phyloP scores from a whole-genome alignment of 768 basidiomycete genomes.

The Filobasidium floriforme region DNA sequence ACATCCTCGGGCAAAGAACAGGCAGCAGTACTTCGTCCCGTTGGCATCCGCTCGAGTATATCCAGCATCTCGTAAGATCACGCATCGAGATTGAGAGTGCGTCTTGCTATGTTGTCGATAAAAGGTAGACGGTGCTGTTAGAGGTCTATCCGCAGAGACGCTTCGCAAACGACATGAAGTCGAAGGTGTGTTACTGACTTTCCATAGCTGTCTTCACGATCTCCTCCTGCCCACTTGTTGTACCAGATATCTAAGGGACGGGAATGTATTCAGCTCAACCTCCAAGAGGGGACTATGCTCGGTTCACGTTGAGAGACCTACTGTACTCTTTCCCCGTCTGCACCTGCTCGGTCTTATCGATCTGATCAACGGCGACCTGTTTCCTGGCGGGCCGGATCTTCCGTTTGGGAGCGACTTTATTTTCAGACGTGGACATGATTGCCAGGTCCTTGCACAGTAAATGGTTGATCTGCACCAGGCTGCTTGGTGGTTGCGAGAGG shows the following conservation, averaged over 20 bases:
- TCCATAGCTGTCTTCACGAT: conserved; percentile 90
- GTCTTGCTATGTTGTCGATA: conserved; percentile 58
- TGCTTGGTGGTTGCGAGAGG: too few relatives aligned
- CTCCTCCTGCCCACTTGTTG: conserved; percentile 99
- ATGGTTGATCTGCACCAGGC: too few relatives aligned
- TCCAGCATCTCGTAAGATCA: conserved; percentile 77
- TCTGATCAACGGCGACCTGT: conserved; percentile 82
- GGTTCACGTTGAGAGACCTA: conserved; percentile 47
- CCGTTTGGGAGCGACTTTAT: conserved; percentile 17
- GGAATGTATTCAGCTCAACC: neutral
- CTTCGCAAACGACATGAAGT: neutral
- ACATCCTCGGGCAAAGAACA: conserved; percentile 92
- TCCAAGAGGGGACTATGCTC: neutral
- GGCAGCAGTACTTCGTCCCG: conserved; percentile 82
- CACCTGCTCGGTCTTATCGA: conserved; percentile 75
- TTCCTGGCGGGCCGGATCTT: conserved; percentile 87
- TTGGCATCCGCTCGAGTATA: conserved; percentile 92
- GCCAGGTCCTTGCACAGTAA: neutral
- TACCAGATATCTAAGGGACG: conserved; percentile 73
- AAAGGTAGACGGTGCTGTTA: neutral
- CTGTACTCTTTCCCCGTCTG: conserved; percentile 97
- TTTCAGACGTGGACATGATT: conserved; percentile 3
- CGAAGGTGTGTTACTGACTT: conserved; percentile 55
- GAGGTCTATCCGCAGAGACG: neutral
- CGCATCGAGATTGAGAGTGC: conserved; percentile 87